Percentiles rank a stretch among this genome's conserved stretches.
These are phyloP conservation scores for Alnus glutinosa DNA, from an alignment of 306 rosid species.

Conservation along the genomic window DNA sequence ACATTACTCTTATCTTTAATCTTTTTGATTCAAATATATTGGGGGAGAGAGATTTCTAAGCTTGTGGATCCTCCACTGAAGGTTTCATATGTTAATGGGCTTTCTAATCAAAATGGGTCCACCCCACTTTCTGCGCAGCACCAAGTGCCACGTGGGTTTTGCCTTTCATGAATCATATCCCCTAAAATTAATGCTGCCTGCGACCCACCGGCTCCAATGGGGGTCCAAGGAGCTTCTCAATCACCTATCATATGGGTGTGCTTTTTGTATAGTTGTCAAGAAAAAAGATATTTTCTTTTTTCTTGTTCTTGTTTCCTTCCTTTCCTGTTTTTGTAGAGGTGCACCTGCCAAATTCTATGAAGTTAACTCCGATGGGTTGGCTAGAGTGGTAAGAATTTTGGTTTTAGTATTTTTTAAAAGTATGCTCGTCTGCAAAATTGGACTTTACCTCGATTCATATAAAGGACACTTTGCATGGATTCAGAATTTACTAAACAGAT, in stretches of 20 bases:
- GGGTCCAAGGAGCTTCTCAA: slow-evolving; percentile 35
- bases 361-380: no score
- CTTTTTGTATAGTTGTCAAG: slow-evolving; percentile 36
- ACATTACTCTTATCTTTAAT: neutral
- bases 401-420: no score
- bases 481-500: no score
- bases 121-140: slow-evolving; percentile 40
- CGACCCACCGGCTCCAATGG: slow-evolving; percentile 28
- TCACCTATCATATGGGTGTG: slow-evolving; percentile 1
- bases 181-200: neutral
- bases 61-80: slow-evolving; percentile 59
- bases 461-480: no score
- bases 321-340: neutral
- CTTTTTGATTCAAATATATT: neutral
- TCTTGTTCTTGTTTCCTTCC: neutral
- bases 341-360: no score
- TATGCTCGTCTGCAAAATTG: no score
- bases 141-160: slow-evolving; percentile 31
- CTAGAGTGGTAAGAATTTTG: no score
- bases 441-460: no score
- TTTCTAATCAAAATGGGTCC: slow-evolving; percentile 49
- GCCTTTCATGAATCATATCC: slow-evolving; percentile 11
- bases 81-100: slow-evolving; percentile 37
- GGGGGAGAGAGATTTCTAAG: slow-evolving; percentile 31
- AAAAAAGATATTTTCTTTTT: neutral